Conservation (phyloP, 140 eudicot species). For the Flaveria floridana region DNA sequence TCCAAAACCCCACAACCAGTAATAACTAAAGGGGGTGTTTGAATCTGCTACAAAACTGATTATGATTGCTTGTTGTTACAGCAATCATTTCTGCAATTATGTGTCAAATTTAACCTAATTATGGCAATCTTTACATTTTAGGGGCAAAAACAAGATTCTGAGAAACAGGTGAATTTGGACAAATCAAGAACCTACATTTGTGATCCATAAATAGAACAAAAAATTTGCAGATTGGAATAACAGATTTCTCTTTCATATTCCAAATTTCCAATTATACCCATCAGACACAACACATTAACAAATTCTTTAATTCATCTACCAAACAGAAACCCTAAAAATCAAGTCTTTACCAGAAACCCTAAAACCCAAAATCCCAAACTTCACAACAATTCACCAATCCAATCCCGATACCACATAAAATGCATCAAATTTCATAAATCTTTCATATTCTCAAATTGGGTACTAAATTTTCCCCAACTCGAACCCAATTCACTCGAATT, state of each 20-base stretch:
- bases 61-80: neutral
- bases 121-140: neutral
- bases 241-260: neutral
- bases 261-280: neutral
- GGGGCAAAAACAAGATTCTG: neutral
- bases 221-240: conserved; percentile 11
- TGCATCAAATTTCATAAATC: conserved; percentile 1
- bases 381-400: neutral
- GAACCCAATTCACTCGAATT: conserved; percentile 23
- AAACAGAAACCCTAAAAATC: conserved; percentile 15
- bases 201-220: neutral
- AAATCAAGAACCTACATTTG: conserved; percentile 23
- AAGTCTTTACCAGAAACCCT: conserved; percentile 29
- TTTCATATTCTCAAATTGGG: neutral
- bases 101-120: neutral
- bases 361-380: conserved; percentile 25
- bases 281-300: neutral
- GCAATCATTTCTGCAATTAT: neutral
- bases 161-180: neutral
- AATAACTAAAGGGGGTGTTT: neutral
- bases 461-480: neutral
- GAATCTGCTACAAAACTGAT: conserved; percentile 1
- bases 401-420: conserved; percentile 2
- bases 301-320: neutral
- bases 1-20: conserved; percentile 17